Base-by-base conservation (phyloP, 2,329 filamentous ascomycete species). In the Claviceps sp. region DNA sequence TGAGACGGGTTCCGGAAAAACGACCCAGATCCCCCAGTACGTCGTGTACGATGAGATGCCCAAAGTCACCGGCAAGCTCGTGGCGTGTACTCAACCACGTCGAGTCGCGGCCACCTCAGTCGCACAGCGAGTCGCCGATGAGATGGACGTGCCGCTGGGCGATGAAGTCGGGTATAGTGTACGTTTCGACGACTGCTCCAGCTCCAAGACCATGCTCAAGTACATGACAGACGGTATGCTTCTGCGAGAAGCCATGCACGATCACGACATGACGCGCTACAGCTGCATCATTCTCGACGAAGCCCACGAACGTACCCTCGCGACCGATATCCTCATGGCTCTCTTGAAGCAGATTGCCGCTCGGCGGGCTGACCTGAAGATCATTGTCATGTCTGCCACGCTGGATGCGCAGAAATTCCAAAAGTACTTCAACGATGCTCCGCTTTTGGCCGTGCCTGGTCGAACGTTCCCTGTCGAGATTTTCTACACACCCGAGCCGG, bases 141-240 rank as follows among this genome's bases (percentile, higher is more conserved):
- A 98, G 72, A 85, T 98, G 77, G 93, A 97, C 65, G 91, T 96
- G 59, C 82, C 78, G 54, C 78, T 98, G 26, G 93, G 93, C 54
- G 83, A 96, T 59, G 91, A 97, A 70, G 90, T 98, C 52, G 93
- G 93, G 69, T 98, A 97, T 74, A 97, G 88, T 68, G 97, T 98
- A 67, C 88, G 93, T 75, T 98, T 98, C 69, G 94, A 98, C 70
- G 93, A 98, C 67, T 86, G 83, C 72, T 97, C 93, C 1, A 80
- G 86, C 49, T 81, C 82, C 53, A 89, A 87, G 68, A 98, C 93
- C 1, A 81, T 94, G 55, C 80, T 98, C 65, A 98, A 98, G 75
- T 98, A 98, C 75, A 98, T 98, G 93, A 98, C 94, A 45, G 93
- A 98, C 65, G 94, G 94, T 80, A 97, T 98, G 85, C 82, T 98